phyloP scores from a whole-genome alignment of 1,284 basidiomycete genomes.

The Ceratobasidium theobromae region DNA sequence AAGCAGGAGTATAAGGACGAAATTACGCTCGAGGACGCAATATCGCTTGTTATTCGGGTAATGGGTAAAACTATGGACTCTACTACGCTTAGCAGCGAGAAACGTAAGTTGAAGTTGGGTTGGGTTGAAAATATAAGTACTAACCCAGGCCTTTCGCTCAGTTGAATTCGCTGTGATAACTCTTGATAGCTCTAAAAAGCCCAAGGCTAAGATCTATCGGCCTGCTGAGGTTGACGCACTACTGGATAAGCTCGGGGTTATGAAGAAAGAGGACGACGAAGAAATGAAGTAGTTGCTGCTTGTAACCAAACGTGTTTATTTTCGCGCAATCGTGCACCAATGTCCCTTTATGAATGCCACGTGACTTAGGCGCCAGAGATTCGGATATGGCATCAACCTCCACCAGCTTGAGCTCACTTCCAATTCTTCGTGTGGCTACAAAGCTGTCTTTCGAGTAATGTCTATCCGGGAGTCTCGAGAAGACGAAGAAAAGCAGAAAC shows the following conservation, averaged over 20 bases:
- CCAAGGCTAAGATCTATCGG: slow-evolving; percentile 89
- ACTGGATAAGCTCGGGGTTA: slow-evolving; percentile 79
- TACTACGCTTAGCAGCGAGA: slow-evolving; percentile 92
- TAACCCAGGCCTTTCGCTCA: slow-evolving; percentile 43
- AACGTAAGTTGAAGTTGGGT: slow-evolving; percentile 59
- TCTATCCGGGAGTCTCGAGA: slow-evolving; percentile 11
- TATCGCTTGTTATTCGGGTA: slow-evolving; percentile 85
- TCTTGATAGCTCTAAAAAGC: slow-evolving; percentile 71
- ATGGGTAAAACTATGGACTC: slow-evolving; percentile 99
- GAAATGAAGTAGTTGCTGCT: slow-evolving; percentile 55
- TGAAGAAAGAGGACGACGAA: slow-evolving; percentile 79
- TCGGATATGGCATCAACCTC: slow-evolving; percentile 20
- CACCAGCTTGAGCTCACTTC: slow-evolving; percentile 8
- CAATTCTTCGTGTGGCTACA: slow-evolving; percentile 5
- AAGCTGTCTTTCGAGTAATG: slow-evolving; percentile 10
- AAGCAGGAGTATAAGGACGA: slow-evolving; percentile 99
- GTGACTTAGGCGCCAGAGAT: slow-evolving; percentile 2
- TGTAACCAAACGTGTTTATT: slow-evolving; percentile 6
- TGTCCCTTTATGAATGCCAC: slow-evolving; percentile 13
- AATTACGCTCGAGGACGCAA: slow-evolving; percentile 86
- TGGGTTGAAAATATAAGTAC: not conserved
- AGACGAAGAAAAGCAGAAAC: slow-evolving; percentile 21
- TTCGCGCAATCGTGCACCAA: not conserved
- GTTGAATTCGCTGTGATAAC: slow-evolving; percentile 97
- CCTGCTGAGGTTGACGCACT: slow-evolving; percentile 90